Evolutionary conservation across 805 yeast species (phyloP), one percentile per base, ranked within the genome.

Genomic region (Wickerhamiella azymoides): DNA sequence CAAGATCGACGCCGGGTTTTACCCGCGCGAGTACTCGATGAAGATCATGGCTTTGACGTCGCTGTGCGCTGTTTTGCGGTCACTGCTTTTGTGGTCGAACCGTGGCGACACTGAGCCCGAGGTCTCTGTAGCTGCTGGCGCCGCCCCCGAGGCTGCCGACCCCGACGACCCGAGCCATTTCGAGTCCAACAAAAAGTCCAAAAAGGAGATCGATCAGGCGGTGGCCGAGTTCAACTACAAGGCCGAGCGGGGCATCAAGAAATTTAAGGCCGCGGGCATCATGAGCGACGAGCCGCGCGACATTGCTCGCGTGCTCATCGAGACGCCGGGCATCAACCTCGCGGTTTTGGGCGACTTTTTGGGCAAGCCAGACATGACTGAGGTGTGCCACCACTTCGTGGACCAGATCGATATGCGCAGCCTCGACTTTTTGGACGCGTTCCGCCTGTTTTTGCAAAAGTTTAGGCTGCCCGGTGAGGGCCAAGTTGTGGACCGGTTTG

Each of bases 401-500:
- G 95, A 88, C 58, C 66, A 72, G 51, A 79, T 92, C 79, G 84
- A 86, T 47, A 89, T 92, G 61, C 65, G 72, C 5, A 70, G 71
- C 28, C 60, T 72, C 52, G 67, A 77, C 1, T 86, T 92, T 58
- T 86, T 88, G 13, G 94, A 80, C 54, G 93, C 97, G 0, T 68
- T 92, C 67, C 74, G 98, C 53, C 68, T 66, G 13, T 85, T 85
- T 57, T 70, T 92, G 49, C 98, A 93, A 58, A 72, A 77, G 40
- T 93, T 92, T 66, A 72, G 98, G 61, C 71, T 92, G 49, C 98
- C 99, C 2, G 99, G 99, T 43, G 99, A 92, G 65, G 88, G 96
- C 5, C 99, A 92, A 65, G 89, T 92, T 58, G 89, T 92, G 59
- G 98, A 92, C 68, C 73, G 99, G 55, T 85, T 79, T 59, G 84